Conservation (phyloP, 2,329 filamentous ascomycete genomes). For the Leptodontidium sp. region DNA sequence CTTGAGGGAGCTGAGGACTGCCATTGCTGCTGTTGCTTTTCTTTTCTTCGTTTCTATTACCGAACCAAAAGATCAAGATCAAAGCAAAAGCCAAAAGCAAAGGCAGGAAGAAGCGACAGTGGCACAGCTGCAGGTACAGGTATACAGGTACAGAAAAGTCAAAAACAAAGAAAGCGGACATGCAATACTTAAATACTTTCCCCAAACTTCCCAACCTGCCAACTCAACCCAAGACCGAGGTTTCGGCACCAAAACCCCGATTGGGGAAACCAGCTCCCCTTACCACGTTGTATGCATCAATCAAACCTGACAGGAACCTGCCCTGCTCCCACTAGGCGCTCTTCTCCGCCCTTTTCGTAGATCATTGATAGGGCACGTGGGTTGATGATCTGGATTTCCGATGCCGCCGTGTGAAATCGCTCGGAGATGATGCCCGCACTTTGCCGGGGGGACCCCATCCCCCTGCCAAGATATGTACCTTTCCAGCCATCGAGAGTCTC, state of each 20-base stretch:
- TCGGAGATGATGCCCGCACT: constrained; percentile 19
- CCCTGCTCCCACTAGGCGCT: neutral
- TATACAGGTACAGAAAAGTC: neutral
- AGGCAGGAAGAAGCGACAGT: neutral
- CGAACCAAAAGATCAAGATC: neutral
- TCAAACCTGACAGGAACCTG: neutral
- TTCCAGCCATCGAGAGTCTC: neutral
- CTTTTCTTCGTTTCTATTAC: neutral
- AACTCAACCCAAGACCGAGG: neutral
- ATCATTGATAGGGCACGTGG: constrained; percentile 13
- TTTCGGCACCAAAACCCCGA: constrained; percentile 4
- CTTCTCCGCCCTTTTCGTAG: constrained; percentile 4
- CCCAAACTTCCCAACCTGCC: neutral
- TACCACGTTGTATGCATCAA: constrained; percentile 11
- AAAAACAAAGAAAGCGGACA: neutral
- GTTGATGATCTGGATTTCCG: constrained; percentile 15
- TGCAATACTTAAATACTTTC: constrained; percentile 23
- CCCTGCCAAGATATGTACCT: constrained; percentile 2
- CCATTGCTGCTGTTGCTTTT: constrained; percentile 27
- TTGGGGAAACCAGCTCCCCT: constrained; percentile 7
- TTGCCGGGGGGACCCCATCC: neutral
- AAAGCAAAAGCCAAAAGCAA: constrained; percentile 8
- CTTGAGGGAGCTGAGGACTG: constrained; percentile 24
- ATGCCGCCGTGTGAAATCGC: neutral
- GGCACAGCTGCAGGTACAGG: neutral